phyloP scores from a whole-genome alignment of 2,329 filamentous ascomycete genomes.

The Colletotrichum falcatum region DNA sequence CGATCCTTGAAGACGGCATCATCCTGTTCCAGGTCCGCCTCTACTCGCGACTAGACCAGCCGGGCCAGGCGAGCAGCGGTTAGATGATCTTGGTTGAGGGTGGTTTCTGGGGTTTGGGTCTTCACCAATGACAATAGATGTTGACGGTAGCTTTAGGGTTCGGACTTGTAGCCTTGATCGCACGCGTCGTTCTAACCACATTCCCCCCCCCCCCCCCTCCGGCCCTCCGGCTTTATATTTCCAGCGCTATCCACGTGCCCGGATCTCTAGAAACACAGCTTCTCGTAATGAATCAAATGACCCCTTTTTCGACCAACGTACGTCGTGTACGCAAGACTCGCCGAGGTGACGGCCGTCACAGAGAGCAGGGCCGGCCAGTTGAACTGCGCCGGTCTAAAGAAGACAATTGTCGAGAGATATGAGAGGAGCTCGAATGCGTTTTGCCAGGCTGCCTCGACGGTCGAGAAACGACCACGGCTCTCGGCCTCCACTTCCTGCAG shows the following conservation, averaged over 20 bases:
- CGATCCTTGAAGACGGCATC: slow-evolving; percentile 22
- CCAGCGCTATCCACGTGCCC: neutral
- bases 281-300: slow-evolving; percentile 16
- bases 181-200: no score
- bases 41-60: neutral
- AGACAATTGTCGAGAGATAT: slow-evolving; percentile 74
- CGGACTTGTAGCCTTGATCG: accelerated
- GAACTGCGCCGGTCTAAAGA: slow-evolving; percentile 73
- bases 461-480: slow-evolving; percentile 76
- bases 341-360: slow-evolving; percentile 61
- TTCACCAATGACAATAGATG: neutral
- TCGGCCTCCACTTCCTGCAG: slow-evolving; percentile 63
- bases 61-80: neutral
- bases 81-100: neutral
- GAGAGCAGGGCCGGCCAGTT: slow-evolving; percentile 72
- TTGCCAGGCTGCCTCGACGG: slow-evolving; percentile 75
- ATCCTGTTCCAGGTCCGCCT: slow-evolving; percentile 24
- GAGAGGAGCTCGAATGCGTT: slow-evolving; percentile 78
- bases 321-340: slow-evolving; percentile 63
- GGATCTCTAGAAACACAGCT: neutral
- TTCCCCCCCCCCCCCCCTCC: no score
- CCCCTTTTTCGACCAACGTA: slow-evolving; percentile 57
- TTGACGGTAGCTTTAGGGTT: neutral
- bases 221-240: no score
- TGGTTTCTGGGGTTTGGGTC: no score